These are phyloP conservation scores for Geum urbanum DNA, from an alignment of 306 rosid species.

Conservation along the genomic window DNA sequence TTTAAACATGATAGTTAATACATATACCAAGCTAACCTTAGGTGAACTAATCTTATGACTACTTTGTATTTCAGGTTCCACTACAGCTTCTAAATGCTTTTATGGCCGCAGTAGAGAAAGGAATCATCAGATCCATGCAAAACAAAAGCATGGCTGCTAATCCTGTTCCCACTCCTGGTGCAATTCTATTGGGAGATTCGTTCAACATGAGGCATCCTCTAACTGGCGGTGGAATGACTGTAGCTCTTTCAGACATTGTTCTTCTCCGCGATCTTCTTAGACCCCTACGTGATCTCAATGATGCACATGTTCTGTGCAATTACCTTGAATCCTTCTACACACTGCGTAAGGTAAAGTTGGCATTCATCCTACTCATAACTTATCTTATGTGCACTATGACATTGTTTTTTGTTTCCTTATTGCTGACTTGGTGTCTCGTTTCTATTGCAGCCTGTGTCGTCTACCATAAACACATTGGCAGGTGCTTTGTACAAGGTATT, in stretches of 20 bases:
- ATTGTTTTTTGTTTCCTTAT: not conserved
- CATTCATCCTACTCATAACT: not conserved
- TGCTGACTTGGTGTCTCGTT: not conserved
- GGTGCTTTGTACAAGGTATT: conserved; percentile 74
- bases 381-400: too few species aligned
- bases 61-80: conserved; percentile 50
- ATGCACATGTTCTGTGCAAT: conserved; percentile 48
- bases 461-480: conserved; percentile 84
- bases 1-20: not conserved
- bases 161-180: conserved; percentile 67
- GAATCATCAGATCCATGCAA: conserved; percentile 69
- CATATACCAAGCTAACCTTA: too few species aligned
- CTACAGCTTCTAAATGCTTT: conserved; percentile 48
- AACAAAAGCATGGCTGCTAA: conserved; percentile 76
- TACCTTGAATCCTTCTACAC: conserved; percentile 87
- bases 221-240: conserved; percentile 95
- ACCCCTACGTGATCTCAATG: conserved; percentile 53
- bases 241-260: conserved; percentile 73
- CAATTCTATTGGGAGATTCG: conserved; percentile 77
- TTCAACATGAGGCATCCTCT: conserved; percentile 91
- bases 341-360: conserved; percentile 54
- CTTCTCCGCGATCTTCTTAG: conserved; percentile 63
- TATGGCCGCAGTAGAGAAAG: conserved; percentile 62
- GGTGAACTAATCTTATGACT: conserved; percentile 2
- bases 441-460: conserved; percentile 66